Base-by-base conservation (phyloP, 1,139 yeast genomes). In the Nadsonia commutata region DNA sequence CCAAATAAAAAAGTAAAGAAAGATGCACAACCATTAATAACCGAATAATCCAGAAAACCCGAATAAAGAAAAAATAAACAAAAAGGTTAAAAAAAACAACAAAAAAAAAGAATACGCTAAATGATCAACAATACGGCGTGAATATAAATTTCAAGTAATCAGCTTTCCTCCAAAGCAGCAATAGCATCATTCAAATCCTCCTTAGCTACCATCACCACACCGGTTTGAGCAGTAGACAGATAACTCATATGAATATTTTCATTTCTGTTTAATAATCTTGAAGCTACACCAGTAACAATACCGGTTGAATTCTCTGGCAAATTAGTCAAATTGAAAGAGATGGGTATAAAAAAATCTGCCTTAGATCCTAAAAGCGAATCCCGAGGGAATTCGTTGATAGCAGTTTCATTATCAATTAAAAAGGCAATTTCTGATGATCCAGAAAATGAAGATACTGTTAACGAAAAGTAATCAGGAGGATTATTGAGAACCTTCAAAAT, bases 261-360 rank as follows among this genome's bases (percentile, higher is more conserved):
- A 18, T 46, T 46, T 13, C 20, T 53, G 18, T 60, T 63, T 31
- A 73, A 56, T 27, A 76, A 57, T 45, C 63, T 66, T 43, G 74
- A 64, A 1, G 84, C 81, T 27, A 78, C 69, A 1, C 83, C 82
- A 0, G 82, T 77, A 1, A 78, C 83, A 44, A 78, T 76, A 41
- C 84, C 84, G 7, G 80, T 76, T 5, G 77, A 67, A 54, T 77
- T 78, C 38, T 75, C 61, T 0, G 83, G 83, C 33, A 78, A 58
- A 22, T 60, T 60, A n/a, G 70, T 63, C 46, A 78, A 66, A 53
- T 78, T 79, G 36, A 78, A 68, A 1, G 70, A 63, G 3, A 78
- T 66, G 0, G 84, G 83, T n/a, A 71, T 65, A 40, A 77, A 53
- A 20, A 64, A 60, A 49, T 76, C 82, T 36, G 65, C 63, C 53